phyloP scores from a whole-genome alignment of 140 eudicot genomes.

The Erigeron philadelphicus region DNA sequence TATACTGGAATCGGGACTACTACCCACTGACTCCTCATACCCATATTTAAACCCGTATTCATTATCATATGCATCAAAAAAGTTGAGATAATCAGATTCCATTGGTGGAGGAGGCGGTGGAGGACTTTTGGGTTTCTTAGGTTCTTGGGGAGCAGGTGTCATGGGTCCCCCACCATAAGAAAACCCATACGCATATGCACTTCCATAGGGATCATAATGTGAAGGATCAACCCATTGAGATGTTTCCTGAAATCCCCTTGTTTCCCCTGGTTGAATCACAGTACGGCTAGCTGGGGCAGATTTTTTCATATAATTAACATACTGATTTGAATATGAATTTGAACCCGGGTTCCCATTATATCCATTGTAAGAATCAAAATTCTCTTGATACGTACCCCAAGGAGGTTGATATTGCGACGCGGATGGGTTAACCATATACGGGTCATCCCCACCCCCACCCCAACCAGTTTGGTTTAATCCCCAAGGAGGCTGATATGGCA shows the following conservation, averaged over 20 bases:
- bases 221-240: constrained; percentile 32
- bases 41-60: constrained; percentile 38
- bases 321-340: constrained; percentile 26
- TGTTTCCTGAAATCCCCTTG: constrained; percentile 38
- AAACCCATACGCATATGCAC: constrained; percentile 51
- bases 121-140: constrained; percentile 41
- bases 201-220: constrained; percentile 38
- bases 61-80: constrained; percentile 51
- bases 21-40: constrained; percentile 47
- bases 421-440: constrained; percentile 31
- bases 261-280: constrained; percentile 51
- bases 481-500: constrained; percentile 35
- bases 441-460: constrained; percentile 27
- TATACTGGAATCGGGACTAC: constrained; percentile 90
- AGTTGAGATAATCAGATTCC: constrained; percentile 73
- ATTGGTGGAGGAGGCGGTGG: constrained; percentile 78
- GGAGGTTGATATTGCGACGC: constrained; percentile 29
- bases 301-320: constrained; percentile 62
- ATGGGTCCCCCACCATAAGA: constrained; percentile 26
- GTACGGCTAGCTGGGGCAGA: constrained; percentile 56
- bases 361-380: constrained; percentile 29
- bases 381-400: constrained; percentile 44
- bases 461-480: constrained; percentile 31
- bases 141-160: constrained; percentile 28
- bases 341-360: constrained; percentile 28